Evolutionary conservation across 176 grass and related monocot genomes (phyloP).

Genomic region (Paspalum vaginatum): DNA sequence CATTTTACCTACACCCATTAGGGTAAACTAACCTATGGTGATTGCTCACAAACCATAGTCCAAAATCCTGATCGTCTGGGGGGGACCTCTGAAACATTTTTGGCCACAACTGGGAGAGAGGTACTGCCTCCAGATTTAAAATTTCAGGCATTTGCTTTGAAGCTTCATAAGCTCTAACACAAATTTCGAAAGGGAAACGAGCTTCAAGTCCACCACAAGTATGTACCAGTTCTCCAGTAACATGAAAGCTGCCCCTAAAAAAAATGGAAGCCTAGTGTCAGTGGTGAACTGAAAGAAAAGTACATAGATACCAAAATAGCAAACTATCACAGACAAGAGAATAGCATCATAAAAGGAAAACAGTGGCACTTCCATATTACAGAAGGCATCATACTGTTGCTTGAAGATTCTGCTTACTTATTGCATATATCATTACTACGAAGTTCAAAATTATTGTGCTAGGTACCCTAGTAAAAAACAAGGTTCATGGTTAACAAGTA

Average conservation of each 20-base stretch:
- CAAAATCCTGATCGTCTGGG: constrained; percentile 65
- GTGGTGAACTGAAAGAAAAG: constrained; percentile 30
- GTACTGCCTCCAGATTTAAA: constrained; percentile 66
- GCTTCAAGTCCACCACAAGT: constrained; percentile 59
- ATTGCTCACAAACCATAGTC: constrained; percentile 62
- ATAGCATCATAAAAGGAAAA: constrained; percentile 1
- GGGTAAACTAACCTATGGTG: constrained; percentile 40
- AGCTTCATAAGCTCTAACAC: constrained; percentile 51
- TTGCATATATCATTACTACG: constrained; percentile 7
- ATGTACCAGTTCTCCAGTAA: constrained; percentile 48
- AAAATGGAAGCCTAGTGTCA: constrained; percentile 11
- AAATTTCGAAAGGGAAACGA: constrained; percentile 52
- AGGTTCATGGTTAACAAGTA: constrained; percentile 22
- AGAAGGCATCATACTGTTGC: constrained; percentile 5
- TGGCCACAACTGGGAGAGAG: constrained; percentile 55
- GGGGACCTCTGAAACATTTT: constrained; percentile 58
- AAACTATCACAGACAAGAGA: constrained; percentile 8
- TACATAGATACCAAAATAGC: not conserved
- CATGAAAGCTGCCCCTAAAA: constrained; percentile 68
- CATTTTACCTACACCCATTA: constrained; percentile 7
- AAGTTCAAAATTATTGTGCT: not conserved
- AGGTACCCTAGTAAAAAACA: constrained; percentile 5
- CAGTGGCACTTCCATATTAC: constrained; percentile 1
- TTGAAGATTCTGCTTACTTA: constrained; percentile 14
- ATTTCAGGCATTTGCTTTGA: constrained; percentile 57